A percentile compares a stretch with the other conserved stretches of the same genome.
phyloP scores from a whole-genome alignment of 2,329 filamentous ascomycete species.

The Mollisiaceae sp. region DNA sequence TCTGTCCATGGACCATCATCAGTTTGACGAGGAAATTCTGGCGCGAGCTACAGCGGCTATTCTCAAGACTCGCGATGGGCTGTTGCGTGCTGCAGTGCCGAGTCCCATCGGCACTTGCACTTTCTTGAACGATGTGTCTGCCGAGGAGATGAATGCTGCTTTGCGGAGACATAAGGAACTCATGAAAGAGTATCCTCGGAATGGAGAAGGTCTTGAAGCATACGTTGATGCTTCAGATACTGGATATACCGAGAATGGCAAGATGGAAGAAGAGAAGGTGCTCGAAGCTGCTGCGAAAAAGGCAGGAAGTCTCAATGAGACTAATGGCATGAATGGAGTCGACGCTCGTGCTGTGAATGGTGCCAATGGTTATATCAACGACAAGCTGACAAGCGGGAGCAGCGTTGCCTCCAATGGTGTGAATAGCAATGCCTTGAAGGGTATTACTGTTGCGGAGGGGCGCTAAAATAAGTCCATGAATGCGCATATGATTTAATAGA shows the following conservation, averaged over 20 bases:
- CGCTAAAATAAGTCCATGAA: not conserved
- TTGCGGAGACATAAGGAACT: slow-evolving; percentile 67
- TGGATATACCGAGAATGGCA: slow-evolving; percentile 51
- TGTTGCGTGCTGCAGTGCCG: slow-evolving; percentile 71
- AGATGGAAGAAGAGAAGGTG: slow-evolving; percentile 36
- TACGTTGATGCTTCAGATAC: slow-evolving; percentile 74
- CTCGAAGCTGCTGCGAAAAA: slow-evolving; percentile 36
- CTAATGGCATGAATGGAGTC: slow-evolving; percentile 27
- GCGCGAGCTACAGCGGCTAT: slow-evolving; percentile 71
- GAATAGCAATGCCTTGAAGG: slow-evolving; percentile 12
- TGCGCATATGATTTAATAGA: not conserved
- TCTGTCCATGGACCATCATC: slow-evolving; percentile 71
- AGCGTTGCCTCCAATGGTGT: not conserved
- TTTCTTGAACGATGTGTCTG: slow-evolving; percentile 70
- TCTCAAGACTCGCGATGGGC: slow-evolving; percentile 72
- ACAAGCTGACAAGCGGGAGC: slow-evolving; percentile 4
- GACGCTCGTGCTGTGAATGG: slow-evolving; percentile 18
- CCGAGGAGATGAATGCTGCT: slow-evolving; percentile 65
- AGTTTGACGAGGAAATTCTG: slow-evolving; percentile 69
- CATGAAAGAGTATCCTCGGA: slow-evolving; percentile 65
- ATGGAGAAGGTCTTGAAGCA: slow-evolving; percentile 70
- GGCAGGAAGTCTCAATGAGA: slow-evolving; percentile 32
- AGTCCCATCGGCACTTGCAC: slow-evolving; percentile 68
- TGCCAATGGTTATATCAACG: slow-evolving; percentile 17
- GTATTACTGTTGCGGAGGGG: not conserved